Evolutionary conservation across 345 rosid genomes (phyloP).

Genomic region (Aquilaria malaccensis): DNA sequence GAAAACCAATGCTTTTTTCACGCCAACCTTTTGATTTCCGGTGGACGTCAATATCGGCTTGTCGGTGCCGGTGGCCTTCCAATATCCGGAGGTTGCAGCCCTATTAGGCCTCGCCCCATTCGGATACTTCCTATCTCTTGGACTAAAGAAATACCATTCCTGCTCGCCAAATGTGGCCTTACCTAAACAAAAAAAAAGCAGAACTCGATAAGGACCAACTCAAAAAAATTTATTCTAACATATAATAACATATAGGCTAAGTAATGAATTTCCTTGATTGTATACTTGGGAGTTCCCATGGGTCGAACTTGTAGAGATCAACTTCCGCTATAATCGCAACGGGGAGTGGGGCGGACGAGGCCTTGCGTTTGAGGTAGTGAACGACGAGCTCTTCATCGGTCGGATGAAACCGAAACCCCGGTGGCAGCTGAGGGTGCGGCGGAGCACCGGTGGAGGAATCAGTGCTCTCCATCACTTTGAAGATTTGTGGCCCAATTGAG

Average conservation of each 20-base stretch:
- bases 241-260: not conserved
- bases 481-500: not conserved
- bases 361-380: constrained; percentile 64
- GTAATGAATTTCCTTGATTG: not conserved
- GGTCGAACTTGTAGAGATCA: constrained; percentile 72
- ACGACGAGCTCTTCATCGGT: constrained; percentile 68
- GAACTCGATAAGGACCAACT: not conserved
- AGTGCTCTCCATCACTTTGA: constrained; percentile 32
- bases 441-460: constrained; percentile 28
- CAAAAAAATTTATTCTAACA: not conserved
- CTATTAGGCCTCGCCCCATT: constrained; percentile 68
- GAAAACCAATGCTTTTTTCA: constrained; percentile 64
- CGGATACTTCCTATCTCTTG: constrained; percentile 63
- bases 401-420: constrained; percentile 60
- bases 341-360: constrained; percentile 52
- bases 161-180: constrained; percentile 73
- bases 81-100: constrained; percentile 70
- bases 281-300: constrained; percentile 69
- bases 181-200: constrained; percentile 23
- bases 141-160: constrained; percentile 73
- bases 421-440: constrained; percentile 34
- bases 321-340: constrained; percentile 67
- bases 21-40: constrained; percentile 54
- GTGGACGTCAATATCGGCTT: constrained; percentile 53
- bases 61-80: constrained; percentile 76